Evolutionary conservation across 2,329 filamentous ascomycete genomes (phyloP), one percentile per base, ranked within the genome.

Genomic region (Zasmidium citrigriseum): DNA sequence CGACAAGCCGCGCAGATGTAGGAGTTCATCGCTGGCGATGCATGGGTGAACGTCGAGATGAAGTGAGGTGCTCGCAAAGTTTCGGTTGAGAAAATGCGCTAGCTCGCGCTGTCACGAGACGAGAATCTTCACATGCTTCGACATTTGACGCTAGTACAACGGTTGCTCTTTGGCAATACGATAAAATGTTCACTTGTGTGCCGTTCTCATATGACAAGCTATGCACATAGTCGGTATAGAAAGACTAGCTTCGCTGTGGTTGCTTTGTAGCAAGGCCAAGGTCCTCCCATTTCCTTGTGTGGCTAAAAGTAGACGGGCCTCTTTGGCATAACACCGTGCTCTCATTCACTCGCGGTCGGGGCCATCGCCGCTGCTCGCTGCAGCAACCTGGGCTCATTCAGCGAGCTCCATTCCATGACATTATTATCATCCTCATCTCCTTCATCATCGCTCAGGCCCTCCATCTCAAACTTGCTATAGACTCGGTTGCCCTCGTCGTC

Each of bases 381-480:
- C 29, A 52, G 20, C 18, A 52, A 22, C 29, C 25, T 52, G 7
- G 50, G 18, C 21, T 52, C 50, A 16, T 23, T 29, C 29, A 52
- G 11, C 21, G 27, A 34, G 3, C n/a, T 24, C 50, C 50, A 52
- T 14, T 41, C 25, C 9, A 29, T 46, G 23, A 34, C 54, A 41
- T 41, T 16, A 20, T 52, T 41, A 5, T 55, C 44, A 2, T 79
- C 76, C 7, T 65, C 68, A 9, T 67, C 75, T 10, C 78, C 78
- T 14, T 81, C 80, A 0, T 83, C 83, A 12, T 84, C 85, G 11
- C 85, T 84, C 5, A 86, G 82, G 7, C 70, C 70, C 11, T 84
- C 83, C 65, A 86, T 86, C 67, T 96, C 91, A 64, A 96, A 95
- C 58, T 87, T 89, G 61, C 83, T 86, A 66, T 93, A 96, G 10